These are phyloP conservation scores for Plasmodium coatneyi DNA, from an alignment of 169 alveolate genomes.

Conservation along the genomic window DNA sequence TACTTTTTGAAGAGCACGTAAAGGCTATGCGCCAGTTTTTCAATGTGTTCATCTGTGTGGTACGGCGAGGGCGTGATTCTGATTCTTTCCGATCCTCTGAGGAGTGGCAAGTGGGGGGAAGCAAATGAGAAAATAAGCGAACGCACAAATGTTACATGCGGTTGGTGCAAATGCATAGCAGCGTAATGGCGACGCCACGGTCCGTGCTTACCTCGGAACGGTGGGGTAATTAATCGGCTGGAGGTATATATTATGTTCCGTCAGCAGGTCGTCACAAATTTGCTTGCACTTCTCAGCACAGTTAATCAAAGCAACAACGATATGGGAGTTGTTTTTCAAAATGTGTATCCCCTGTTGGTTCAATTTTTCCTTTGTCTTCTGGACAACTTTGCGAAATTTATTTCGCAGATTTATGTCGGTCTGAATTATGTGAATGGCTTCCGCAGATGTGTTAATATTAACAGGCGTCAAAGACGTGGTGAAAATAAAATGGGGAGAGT, in stretches of 20 bases:
- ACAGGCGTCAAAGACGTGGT: slow-evolving; percentile 92
- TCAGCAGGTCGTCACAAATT: slow-evolving; percentile 83
- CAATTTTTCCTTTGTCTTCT: slow-evolving; percentile 80
- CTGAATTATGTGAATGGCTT: slow-evolving; percentile 81
- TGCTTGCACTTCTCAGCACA: slow-evolving; percentile 85
- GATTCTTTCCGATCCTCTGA: slow-evolving; percentile 86
- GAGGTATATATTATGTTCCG: slow-evolving; percentile 85
- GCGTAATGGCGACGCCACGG: neutral
- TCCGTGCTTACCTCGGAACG: slow-evolving; percentile 81
- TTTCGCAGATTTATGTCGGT: slow-evolving; percentile 60
- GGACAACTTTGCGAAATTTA: slow-evolving; percentile 81
- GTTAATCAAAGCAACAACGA: slow-evolving; percentile 88
- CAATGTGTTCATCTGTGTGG: slow-evolving; percentile 86
- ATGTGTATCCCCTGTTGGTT: slow-evolving; percentile 81
- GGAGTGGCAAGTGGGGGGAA: neutral
- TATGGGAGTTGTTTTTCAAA: slow-evolving; percentile 84
- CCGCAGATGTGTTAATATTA: slow-evolving; percentile 86
- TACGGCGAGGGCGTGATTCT: slow-evolving; percentile 91
- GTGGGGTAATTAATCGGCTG: slow-evolving; percentile 94
- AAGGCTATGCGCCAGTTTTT: slow-evolving; percentile 76
- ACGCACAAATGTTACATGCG: neutral
- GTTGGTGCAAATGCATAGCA: neutral
- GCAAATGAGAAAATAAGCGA: neutral
- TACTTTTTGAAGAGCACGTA: slow-evolving; percentile 46
- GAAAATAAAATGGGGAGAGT: slow-evolving; percentile 89